Conservation (phyloP, 2,329 filamentous ascomycete genomes). For the Aspergillus spinulosporus region DNA sequence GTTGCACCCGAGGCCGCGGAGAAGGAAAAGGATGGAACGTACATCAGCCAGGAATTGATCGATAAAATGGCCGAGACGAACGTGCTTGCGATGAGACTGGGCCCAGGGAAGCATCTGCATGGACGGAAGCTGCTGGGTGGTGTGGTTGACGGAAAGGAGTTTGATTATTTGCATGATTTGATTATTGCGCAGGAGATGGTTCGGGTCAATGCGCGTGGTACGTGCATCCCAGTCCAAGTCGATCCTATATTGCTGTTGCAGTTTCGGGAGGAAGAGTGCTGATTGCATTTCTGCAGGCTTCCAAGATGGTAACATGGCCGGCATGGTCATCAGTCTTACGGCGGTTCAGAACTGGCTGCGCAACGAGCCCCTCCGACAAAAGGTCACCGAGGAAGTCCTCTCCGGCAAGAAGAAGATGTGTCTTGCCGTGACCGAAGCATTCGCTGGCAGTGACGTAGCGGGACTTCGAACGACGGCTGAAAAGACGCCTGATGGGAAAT, state of each 20-base stretch:
- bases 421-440: slow-evolving; percentile 83
- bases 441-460: slow-evolving; percentile 80
- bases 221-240: background rate
- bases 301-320: slow-evolving; percentile 82
- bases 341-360: slow-evolving; percentile 77
- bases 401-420: slow-evolving; percentile 84
- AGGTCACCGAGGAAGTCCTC: slow-evolving; percentile 70
- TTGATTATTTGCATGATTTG: slow-evolving; percentile 85
- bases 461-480: slow-evolving; percentile 74
- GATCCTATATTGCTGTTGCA: no score
- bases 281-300: slow-evolving; percentile 53
- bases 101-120: slow-evolving; percentile 78
- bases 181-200: slow-evolving; percentile 72
- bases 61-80: slow-evolving; percentile 70
- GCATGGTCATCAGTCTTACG: slow-evolving; percentile 79
- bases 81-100: slow-evolving; percentile 77
- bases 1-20: slow-evolving; percentile 73
- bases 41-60: slow-evolving; percentile 70
- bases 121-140: slow-evolving; percentile 68
- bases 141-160: slow-evolving; percentile 73
- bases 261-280: background rate
- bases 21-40: slow-evolving; percentile 71
- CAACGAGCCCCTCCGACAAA: slow-evolving; percentile 65
- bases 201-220: slow-evolving; percentile 66
- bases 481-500: slow-evolving; percentile 72